Base-by-base conservation (phyloP, 78 protist genomes). In the Capsaspora owczarzaki region DNA sequence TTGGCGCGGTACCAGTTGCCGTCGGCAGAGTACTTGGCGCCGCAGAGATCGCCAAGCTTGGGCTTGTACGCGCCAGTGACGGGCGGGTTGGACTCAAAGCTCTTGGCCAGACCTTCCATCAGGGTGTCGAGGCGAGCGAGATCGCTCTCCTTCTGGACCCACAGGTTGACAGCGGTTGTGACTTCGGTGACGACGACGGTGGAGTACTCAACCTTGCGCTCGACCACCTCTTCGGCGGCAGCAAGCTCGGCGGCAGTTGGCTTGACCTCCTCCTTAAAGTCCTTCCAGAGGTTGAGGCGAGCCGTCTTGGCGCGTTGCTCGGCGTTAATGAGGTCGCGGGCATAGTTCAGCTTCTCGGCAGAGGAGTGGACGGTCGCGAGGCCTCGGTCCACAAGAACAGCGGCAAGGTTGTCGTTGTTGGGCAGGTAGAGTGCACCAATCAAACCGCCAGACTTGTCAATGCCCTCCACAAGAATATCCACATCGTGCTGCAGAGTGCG, bases 381-480 rank as follows among this genome's bases (percentile, higher is more conserved):
- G 38, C 78, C 78, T 25, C 12, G 2, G 40, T 43, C 61, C 14
- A 74, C 38, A 1, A 74, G 78, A 27, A 0, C 42, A 41, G 33
- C 63, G 41, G 63, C 40, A 14, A 74, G 63, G 61, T 43, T 74
- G 35, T 33, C 46, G 56, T 42, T 29, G n/a, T 44, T 3, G n/a
- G n/a, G n/a, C n/a, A 43, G 2, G 31, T 16, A 74, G 29, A 74
- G 22, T 0, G 19, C 1, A 27, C 63, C 61, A 27, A 47, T 42
- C 1, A 74, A 46, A 42, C 49, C 49, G 38, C 78, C 78, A 22
- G 29, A 0, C 53, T 74, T 74, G 78, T 74, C 78, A 41, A 31
- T 20, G 40, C 3, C 25, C 42, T 74, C 78, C 66, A 12, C 33
- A 25, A 3, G 8, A 12, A 23, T 3, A 61, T 38, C 5, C 69